Base-by-base conservation (phyloP, 441 rosid species). In the Sinapis alba region DNA sequence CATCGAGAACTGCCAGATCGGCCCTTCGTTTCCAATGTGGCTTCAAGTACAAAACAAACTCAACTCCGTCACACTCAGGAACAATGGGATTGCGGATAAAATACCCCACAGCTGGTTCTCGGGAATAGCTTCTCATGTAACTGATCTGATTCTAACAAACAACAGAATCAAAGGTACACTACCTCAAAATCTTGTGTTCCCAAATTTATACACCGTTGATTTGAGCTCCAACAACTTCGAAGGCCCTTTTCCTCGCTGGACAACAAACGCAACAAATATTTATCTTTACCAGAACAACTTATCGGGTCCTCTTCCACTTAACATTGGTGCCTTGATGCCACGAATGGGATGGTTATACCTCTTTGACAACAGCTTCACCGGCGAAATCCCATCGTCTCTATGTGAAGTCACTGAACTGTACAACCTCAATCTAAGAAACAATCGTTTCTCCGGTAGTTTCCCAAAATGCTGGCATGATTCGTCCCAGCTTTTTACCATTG, bases 251-350 rank as follows among this genome's bases (percentile, higher is more conserved):
- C 82, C 82, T 74, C 65, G 65, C 27, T 79, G 88, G 91, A 84
- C 84, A 50, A 75, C 82, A 45, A 86, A 79, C 74, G 88, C 87
- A 67, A 76, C 80, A 0, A 72, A 72, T 28, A 23, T 88, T 13
- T 77, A 62, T 69, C 89, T 89, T 59, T 73, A 84, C 26, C 79
- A 73, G 58, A 89, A 88, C 80, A 76, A 74, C 16, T 85, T 89
- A 81, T 86, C 88, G 1, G 94, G 92, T 18, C 51, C 78, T 23
- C 63, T 87, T 62, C 90, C 89, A 6, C 71, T 36, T 47, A 81
- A 86, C 24, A 83, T 86, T 7, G 69, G 72, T 45, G 74, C 41
- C 38, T 83, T 86, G 65, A 87, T 86, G 90, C 91, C 91, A 13
- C 67, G 79, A 67, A 51, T 90, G 63, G 43, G 38, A 63, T 79